These are phyloP conservation scores for Phaeosphaeriaceae sp. DNA, from an alignment of 2,329 filamentous ascomycete genomes.

Conservation along the genomic window DNA sequence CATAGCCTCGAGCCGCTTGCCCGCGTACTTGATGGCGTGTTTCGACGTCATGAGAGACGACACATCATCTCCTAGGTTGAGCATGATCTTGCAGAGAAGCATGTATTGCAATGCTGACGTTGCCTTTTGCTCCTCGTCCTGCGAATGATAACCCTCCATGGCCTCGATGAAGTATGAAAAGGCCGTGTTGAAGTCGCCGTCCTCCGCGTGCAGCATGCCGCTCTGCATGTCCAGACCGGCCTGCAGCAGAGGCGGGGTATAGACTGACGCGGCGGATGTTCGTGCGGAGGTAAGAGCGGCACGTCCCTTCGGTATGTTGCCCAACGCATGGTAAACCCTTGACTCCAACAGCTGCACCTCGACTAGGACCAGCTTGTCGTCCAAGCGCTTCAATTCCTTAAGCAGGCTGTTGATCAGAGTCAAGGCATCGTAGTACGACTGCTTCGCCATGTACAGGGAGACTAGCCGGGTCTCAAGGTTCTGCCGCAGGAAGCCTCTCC, in stretches of 20 bases:
- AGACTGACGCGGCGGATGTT: slow-evolving; percentile 94
- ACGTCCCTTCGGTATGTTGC: slow-evolving; percentile 94
- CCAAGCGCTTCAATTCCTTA: slow-evolving; percentile 94
- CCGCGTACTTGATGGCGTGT: slow-evolving; percentile 94
- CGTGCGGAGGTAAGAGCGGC: slow-evolving; percentile 93
- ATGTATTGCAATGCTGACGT: slow-evolving; percentile 99
- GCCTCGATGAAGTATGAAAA: slow-evolving; percentile 99
- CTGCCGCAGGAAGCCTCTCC: slow-evolving; percentile 94
- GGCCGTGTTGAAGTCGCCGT: slow-evolving; percentile 98
- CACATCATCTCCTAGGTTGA: slow-evolving; percentile 95
- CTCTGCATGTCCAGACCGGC: slow-evolving; percentile 99
- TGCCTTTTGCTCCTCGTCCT: slow-evolving; percentile 87
- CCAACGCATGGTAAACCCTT: slow-evolving; percentile 94
- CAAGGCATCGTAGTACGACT: slow-evolving; percentile 95
- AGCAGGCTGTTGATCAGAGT: slow-evolving; percentile 96
- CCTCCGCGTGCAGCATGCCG: slow-evolving; percentile 97
- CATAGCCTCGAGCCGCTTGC: slow-evolving; percentile 97
- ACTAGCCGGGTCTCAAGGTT: slow-evolving; percentile 97
- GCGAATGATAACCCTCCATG: slow-evolving; percentile 92
- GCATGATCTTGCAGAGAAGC: slow-evolving; percentile 99
- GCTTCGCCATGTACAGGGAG: slow-evolving; percentile 93
- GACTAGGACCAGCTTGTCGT: slow-evolving; percentile 97
- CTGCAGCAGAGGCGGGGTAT: slow-evolving; percentile 93
- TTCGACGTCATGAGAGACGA: slow-evolving; percentile 94
- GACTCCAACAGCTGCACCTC: slow-evolving; percentile 98